Evolutionary conservation across 345 rosid species (phyloP).

Genomic region (Arabis alpina): DNA sequence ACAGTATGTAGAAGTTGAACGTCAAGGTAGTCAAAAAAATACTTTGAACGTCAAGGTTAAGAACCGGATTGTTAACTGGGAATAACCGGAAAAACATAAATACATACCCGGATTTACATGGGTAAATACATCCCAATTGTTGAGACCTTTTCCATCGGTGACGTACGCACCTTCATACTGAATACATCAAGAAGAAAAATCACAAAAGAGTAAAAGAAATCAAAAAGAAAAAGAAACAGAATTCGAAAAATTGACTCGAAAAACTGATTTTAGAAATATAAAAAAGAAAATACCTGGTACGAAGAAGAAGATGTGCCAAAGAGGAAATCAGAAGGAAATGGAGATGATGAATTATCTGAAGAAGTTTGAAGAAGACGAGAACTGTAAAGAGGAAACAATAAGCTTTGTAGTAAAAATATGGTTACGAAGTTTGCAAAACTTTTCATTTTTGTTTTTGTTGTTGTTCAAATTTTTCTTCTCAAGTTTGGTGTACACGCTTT

Average conservation of each 20-base stretch:
- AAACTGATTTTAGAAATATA: neutral
- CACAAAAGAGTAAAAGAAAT: neutral
- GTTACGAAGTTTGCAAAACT: slow-evolving; percentile 13
- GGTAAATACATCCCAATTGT: slow-evolving; percentile 60
- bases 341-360: slow-evolving; percentile 21
- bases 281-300: slow-evolving; percentile 54
- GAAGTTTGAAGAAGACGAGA: slow-evolving; percentile 21
- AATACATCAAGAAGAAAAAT: slow-evolving; percentile 1
- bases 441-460: slow-evolving; percentile 25
- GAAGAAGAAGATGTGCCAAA: slow-evolving; percentile 91
- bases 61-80: neutral
- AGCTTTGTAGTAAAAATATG: slow-evolving; percentile 28
- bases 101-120: slow-evolving; percentile 44
- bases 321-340: slow-evolving; percentile 64
- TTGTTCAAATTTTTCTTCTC: neutral
- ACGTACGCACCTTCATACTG: slow-evolving; percentile 65
- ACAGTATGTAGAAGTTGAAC: neutral
- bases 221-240: too few species aligned
- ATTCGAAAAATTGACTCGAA: neutral
- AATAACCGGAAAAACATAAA: neutral
- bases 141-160: slow-evolving; percentile 56
- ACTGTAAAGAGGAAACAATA: slow-evolving; percentile 25
- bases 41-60: neutral
- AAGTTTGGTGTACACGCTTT: neutral
- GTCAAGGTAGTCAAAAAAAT: neutral